A percentile compares a stretch with the other conserved stretches of the same genome.
phyloP scores from a whole-genome alignment of 163 green algal species.

The Prototheca stagnorum region DNA sequence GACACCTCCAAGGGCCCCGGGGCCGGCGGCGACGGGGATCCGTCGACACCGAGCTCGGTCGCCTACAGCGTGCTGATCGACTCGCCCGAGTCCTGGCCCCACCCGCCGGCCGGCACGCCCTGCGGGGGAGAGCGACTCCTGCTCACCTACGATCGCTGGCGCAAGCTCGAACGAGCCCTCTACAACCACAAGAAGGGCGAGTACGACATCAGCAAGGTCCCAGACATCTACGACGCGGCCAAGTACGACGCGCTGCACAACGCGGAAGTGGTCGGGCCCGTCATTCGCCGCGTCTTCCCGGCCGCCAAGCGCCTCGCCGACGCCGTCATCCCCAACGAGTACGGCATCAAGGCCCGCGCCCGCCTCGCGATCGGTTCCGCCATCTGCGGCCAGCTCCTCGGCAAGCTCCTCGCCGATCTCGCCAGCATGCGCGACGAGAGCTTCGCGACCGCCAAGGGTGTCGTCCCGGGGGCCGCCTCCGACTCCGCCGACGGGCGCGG shows the following conservation, averaged over 20 bases:
- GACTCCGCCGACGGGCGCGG: neutral
- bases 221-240: constrained; percentile 88
- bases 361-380: constrained; percentile 81
- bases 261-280: constrained; percentile 34
- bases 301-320: constrained; percentile 48
- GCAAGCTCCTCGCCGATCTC: constrained; percentile 87
- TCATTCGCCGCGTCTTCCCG: neutral
- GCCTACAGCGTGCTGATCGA: too few species aligned
- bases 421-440: constrained; percentile 67
- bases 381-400: constrained; percentile 65
- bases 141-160: constrained; percentile 84
- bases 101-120: constrained; percentile 32
- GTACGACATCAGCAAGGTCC: constrained; percentile 85
- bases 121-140: constrained; percentile 65
- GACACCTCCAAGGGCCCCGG: too few species aligned
- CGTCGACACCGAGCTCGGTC: too few species aligned
- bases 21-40: too few species aligned
- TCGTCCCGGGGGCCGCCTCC: neutral
- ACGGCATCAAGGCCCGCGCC: constrained; percentile 51
- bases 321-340: constrained; percentile 83
- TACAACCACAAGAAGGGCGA: constrained; percentile 65
- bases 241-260: constrained; percentile 99
- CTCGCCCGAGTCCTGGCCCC: too few species aligned
- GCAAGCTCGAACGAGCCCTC: constrained; percentile 77
- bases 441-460: constrained; percentile 10